Evolutionary conservation across 2,329 filamentous ascomycete species (phyloP), one percentile per base, ranked within the genome.

Genomic region (Aspergillus sclerotialis): DNA sequence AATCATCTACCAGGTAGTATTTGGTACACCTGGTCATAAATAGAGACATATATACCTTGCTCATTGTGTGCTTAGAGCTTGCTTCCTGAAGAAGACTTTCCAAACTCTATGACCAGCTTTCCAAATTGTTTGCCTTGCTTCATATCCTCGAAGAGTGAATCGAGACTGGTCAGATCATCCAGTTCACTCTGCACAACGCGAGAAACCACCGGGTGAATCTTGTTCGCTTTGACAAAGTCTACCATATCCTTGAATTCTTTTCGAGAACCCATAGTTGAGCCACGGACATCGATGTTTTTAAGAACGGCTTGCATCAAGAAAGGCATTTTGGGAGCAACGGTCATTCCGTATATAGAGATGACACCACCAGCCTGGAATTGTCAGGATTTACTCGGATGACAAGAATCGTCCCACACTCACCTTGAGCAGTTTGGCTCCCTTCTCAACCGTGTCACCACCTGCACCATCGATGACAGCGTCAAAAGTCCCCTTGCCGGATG

Each of bases 211-310:
- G 90, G 89, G 35, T 68, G 73, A 40, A 95, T 80, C 53, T 81
- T 75, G 44, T 86, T 78, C 43, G 79, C 64, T 9, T 71, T 70
- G 23, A 95, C 83, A 63, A 94, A 94, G 1, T 73, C 70, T 5
- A 95, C 72, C 87, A 96, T 94, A 14, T 92, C 85, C n/a, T 69
- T 69, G 54, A 95, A 96, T 64, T 96, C 92, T 53, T 77, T 80
- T 28, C 84, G 74, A 17, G 86, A 94, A 1, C 90, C 90, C 89
- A 96, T 94, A 0, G 89, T 95, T 10, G 77, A 80, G 12, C 92
- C 90, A 31, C 76, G 75, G 17, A 96, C 72, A 48, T 96, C 90
- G 34, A 95, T 75, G 53, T 96, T 94, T 60, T 82, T 84, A 40
- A 96, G 63, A 10, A 92, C 83, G 0, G 88, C 88, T 40, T 70